Base-by-base conservation (phyloP, 352 stramenopile genomes). In the Phytophthora meadii region DNA sequence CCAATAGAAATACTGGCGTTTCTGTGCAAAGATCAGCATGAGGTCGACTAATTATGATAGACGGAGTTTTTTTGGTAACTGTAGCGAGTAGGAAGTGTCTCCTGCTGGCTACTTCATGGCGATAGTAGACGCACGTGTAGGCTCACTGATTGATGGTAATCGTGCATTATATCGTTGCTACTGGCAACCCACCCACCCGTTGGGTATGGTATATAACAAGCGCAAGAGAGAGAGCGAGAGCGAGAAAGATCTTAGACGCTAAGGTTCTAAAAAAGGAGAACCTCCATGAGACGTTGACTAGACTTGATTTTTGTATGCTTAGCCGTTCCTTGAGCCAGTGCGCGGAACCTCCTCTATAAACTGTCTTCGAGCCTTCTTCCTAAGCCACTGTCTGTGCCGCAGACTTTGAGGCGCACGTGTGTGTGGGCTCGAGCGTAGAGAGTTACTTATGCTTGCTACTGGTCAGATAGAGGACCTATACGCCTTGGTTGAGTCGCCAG, bases 211-310 rank as follows among this genome's bases (percentile, higher is more conserved):
- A 36, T 14, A 36, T 36, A 36, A 11, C 8, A 12, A 36, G 30
- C 30, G 30, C 30, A 36, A 36, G 30, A 36, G 30, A 52, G 54
- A 61, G 40, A 52, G n/a, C n/a, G n/a, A n/a, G 53, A 61, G 53
- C 1, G 4, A 3, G 14, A 36, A 14, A 17, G 27, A 54, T 32
- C 48, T 54, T 54, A 44, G 47, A 54, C 28, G 42, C 17, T 62
- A 68, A 68, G 17, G 34, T 68, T 68, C 60, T 27, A 68, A 51
- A 68, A 62, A 61, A 55, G 40, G 15, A 52, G 6, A 39, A 8
- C 12, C 11, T 24, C 17, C 30, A 36, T 36, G 30, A 3, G 30
- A 36, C 9, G 30, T 41, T 19, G 17, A 14, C 28, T 32, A 54
- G 46, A 41, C 48, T 54, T 42, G 49, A 67, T 67, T 53, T 41